Evolutionary conservation across 2,329 filamentous ascomycete species (phyloP).

Genomic region (Mycosphaerella sp.): DNA sequence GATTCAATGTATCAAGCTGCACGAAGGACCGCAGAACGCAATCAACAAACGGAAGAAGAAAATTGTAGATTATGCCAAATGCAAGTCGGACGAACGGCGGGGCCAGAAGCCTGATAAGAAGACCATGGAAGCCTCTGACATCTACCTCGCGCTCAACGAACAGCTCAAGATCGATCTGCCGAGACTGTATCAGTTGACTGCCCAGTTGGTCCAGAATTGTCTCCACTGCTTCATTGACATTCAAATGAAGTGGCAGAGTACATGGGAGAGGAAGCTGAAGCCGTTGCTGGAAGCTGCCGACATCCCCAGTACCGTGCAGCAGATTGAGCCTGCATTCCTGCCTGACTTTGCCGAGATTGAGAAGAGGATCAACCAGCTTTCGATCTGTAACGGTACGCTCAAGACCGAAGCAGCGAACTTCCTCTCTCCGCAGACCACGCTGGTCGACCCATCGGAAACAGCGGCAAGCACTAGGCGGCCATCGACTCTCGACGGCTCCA

Average conservation of each 20-base stretch:
- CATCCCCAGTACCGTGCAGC: conserved; percentile 59
- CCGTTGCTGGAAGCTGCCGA: conserved; percentile 61
- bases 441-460: conserved; percentile 30
- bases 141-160: conserved; percentile 87
- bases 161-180: conserved; percentile 89
- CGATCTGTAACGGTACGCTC: conserved; percentile 68
- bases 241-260: conserved; percentile 73
- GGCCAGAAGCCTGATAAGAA: conserved; percentile 86
- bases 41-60: conserved; percentile 95
- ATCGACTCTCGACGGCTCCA: conserved; percentile 34
- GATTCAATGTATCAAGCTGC: conserved; percentile 67
- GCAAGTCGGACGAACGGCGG: conserved; percentile 66
- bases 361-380: conserved; percentile 62
- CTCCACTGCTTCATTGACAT: conserved; percentile 77
- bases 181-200: conserved; percentile 71
- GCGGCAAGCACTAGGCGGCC: conserved; percentile 34
- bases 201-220: conserved; percentile 75
- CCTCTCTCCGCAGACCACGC: conserved; percentile 43
- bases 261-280: conserved; percentile 78
- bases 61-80: conserved; percentile 81
- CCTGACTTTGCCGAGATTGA: conserved; percentile 73
- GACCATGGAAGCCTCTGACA: conserved; percentile 73
- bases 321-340: conserved; percentile 71
- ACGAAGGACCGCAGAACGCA: conserved; percentile 75
- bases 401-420: conserved; percentile 56